Conservation (phyloP, 2,329 filamentous ascomycete species). For the Harringtonia lauricola region DNA sequence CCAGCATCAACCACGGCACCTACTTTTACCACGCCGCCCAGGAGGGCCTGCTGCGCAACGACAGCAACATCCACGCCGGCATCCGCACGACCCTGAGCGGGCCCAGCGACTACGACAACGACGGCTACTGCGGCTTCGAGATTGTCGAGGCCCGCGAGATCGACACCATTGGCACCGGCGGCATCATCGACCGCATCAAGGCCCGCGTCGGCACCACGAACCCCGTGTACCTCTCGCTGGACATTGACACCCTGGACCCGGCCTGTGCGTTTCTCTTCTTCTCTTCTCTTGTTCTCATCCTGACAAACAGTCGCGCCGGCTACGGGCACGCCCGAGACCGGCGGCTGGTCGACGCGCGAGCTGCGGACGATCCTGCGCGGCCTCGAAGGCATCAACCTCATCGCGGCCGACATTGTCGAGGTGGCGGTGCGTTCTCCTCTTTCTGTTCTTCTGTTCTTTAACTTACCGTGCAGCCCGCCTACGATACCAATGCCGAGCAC, state of each 20-base stretch:
- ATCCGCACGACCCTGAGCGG: constrained; percentile 75
- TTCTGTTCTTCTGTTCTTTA: not conserved
- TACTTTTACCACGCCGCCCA: constrained; percentile 78
- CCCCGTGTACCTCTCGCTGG: constrained; percentile 72
- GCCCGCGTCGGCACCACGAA: constrained; percentile 63
- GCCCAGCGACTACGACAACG: constrained; percentile 72
- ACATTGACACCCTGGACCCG: constrained; percentile 82
- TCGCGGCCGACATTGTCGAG: constrained; percentile 63
- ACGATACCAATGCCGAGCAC: constrained; percentile 61
- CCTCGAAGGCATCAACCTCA: constrained; percentile 56
- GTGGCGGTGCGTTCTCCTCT: constrained; percentile 38
- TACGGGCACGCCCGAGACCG: constrained; percentile 66
- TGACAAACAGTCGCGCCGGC: too few species aligned
- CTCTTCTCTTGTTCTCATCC: too few species aligned
- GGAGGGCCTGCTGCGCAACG: constrained; percentile 69
- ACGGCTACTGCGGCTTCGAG: constrained; percentile 75
- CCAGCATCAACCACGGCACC: constrained; percentile 75
- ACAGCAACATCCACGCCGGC: constrained; percentile 79
- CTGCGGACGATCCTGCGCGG: constrained; percentile 61
- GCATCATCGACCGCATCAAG: constrained; percentile 69
- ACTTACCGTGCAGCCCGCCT: constrained; percentile 38
- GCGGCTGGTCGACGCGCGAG: constrained; percentile 65
- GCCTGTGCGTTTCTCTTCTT: too few species aligned
- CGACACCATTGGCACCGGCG: constrained; percentile 43
- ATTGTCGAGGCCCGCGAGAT: constrained; percentile 61